Percentiles rank a stretch among this genome's conserved stretches.
phyloP scores from a whole-genome alignment of 1,139 yeast genomes.

The Geotrichum macrosporum region DNA sequence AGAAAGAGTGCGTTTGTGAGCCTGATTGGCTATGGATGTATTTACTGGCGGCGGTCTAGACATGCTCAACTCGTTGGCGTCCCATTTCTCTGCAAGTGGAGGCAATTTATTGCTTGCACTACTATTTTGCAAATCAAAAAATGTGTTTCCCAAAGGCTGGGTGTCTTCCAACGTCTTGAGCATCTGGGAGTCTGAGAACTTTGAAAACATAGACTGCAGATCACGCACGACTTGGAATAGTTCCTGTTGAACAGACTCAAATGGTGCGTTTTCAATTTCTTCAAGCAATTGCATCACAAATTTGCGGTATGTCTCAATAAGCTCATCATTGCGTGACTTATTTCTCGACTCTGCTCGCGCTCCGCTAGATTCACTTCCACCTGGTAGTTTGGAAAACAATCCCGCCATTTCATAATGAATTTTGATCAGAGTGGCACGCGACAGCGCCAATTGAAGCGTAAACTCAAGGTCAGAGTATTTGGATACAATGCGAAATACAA shows the following conservation, averaged over 20 bases:
- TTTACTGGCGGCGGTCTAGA: neutral
- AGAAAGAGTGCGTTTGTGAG: conserved; percentile 13
- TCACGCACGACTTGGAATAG: conserved; percentile 38
- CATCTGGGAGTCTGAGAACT: conserved; percentile 27
- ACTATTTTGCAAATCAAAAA: conserved; percentile 4
- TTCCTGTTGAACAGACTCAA: conserved; percentile 37
- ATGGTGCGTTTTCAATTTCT: conserved; percentile 36
- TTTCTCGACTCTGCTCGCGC: neutral
- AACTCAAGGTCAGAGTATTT: conserved; percentile 33
- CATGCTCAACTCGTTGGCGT: neutral
- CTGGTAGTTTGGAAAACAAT: conserved; percentile 26
- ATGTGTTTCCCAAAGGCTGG: conserved; percentile 1
- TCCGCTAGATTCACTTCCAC: conserved; percentile 15
- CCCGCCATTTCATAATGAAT: conserved; percentile 37
- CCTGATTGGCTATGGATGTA: neutral
- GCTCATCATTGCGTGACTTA: neutral
- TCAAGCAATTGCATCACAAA: conserved; percentile 36
- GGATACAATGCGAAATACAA: conserved; percentile 35
- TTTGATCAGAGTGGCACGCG: conserved; percentile 37
- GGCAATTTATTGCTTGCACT: conserved; percentile 6
- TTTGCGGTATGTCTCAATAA: conserved; percentile 33
- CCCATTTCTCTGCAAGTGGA: conserved; percentile 14
- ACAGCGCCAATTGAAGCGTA: conserved; percentile 35
- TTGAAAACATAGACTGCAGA: conserved; percentile 35
- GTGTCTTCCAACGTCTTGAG: conserved; percentile 18